Conservation (phyloP, 176 grass and related monocot species). For the Stipa capillata region DNA sequence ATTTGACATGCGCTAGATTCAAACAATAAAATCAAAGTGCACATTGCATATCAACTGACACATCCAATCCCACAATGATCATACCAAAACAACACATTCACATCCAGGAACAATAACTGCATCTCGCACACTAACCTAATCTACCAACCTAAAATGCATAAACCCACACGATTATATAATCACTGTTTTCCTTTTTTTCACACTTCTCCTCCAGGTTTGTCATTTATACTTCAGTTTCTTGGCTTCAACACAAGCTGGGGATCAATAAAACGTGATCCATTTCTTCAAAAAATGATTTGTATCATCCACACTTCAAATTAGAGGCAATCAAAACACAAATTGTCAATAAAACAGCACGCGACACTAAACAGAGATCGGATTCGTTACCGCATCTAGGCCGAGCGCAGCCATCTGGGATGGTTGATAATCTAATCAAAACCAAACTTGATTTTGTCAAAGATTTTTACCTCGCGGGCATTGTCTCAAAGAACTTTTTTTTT, state of each 20-base stretch:
- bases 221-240: background rate
- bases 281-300: background rate
- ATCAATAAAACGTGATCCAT: background rate
- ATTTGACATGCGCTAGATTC: background rate
- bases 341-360: background rate
- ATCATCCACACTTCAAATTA: background rate
- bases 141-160: background rate
- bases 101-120: no score
- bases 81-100: background rate
- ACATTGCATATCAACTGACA: background rate
- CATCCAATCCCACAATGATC: background rate
- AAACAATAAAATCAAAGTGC: background rate
- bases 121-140: background rate
- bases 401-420: constrained; percentile 63
- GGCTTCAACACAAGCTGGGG: background rate
- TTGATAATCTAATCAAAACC: no score
- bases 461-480: no score
- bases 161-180: background rate
- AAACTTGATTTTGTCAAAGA: no score
- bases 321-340: background rate
- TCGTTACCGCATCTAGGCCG: constrained; percentile 47
- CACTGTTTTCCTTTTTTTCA: background rate
- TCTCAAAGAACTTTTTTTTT: no score
- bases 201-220: background rate
- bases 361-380: background rate